Evolutionary conservation across 2,329 filamentous ascomycete species (phyloP).

Genomic region (Shiraia sp.): DNA sequence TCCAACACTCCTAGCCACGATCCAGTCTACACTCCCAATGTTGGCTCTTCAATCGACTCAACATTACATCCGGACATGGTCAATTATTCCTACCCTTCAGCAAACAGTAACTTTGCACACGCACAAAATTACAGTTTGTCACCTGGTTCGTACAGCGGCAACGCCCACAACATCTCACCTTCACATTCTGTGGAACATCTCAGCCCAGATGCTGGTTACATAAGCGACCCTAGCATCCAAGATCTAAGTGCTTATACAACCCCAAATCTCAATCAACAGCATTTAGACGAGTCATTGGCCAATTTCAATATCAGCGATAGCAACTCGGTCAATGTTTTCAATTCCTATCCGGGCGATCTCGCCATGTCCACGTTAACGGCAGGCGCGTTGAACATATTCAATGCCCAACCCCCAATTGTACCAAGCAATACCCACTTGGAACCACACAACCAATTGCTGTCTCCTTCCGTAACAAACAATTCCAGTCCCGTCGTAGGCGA

Average conservation of each 20-base stretch:
- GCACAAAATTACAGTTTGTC: constrained; percentile 34
- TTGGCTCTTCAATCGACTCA: constrained; percentile 42
- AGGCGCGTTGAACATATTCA: constrained; percentile 33
- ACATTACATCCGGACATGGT: constrained; percentile 38
- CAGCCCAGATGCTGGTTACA: constrained; percentile 41
- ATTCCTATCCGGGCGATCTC: constrained; percentile 26
- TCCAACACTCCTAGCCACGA: constrained; percentile 31
- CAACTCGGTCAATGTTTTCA: constrained; percentile 20
- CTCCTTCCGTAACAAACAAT: constrained; percentile 40
- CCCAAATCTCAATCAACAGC: constrained; percentile 34
- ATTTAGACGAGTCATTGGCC: constrained; percentile 34
- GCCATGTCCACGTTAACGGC: constrained; percentile 35
- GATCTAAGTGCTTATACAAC: constrained; percentile 39
- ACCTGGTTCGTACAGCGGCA: constrained; percentile 31
- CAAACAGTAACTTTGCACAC: constrained; percentile 27
- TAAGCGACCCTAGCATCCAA: constrained; percentile 38
- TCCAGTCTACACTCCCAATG: constrained; percentile 35
- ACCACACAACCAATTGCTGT: constrained; percentile 38
- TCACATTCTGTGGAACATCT: constrained; percentile 45
- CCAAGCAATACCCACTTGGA: constrained; percentile 25
- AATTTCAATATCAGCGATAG: constrained; percentile 36
- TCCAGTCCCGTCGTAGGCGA: constrained; percentile 43
- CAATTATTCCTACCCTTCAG: constrained; percentile 35
- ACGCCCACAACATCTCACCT: constrained; percentile 40
- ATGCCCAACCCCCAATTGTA: constrained; percentile 30